A percentile compares a stretch with the other conserved stretches of the same genome.
Conservation (phyloP, 179 eudicot genomes). For the Nepenthes alata region DNA sequence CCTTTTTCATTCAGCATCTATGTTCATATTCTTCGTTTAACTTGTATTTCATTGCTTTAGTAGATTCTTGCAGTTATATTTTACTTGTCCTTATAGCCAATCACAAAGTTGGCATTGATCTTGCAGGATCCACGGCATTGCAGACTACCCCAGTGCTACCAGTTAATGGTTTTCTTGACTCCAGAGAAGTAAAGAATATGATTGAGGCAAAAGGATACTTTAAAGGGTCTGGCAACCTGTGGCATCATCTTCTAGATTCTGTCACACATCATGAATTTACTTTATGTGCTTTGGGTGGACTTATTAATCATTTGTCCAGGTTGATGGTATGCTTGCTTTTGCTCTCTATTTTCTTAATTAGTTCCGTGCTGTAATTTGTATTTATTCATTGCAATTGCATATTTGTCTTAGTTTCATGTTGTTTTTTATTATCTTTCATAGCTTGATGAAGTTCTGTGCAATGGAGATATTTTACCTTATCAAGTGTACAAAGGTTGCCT, state of each 20-base stretch:
- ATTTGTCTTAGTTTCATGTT: constrained; percentile 2
- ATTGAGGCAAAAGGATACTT: constrained; percentile 70
- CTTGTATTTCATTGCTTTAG: too few relatives aligned
- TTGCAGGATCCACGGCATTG: constrained; percentile 46
- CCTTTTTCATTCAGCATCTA: neutral
- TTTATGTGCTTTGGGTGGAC: constrained; percentile 80
- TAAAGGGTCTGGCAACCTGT: constrained; percentile 36
- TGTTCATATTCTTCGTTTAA: neutral
- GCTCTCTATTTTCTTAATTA: neutral
- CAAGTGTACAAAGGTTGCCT: constrained; percentile 88
- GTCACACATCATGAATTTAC: constrained; percentile 47
- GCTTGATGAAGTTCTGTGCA: constrained; percentile 71
- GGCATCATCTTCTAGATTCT: constrained; percentile 49
- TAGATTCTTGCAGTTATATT: neutral
- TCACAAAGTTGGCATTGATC: constrained; percentile 1
- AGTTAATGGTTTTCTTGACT: constrained; percentile 38
- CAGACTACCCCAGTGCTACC: constrained; percentile 48
- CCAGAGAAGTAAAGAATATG: constrained; percentile 46
- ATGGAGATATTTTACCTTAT: constrained; percentile 74
- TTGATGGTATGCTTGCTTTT: constrained; percentile 49
- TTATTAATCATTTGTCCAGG: constrained; percentile 61
- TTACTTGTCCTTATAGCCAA: neutral
- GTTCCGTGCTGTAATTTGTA: neutral
- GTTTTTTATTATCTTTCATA: constrained; percentile 18
- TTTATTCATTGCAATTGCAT: neutral